These are phyloP conservation scores for Oenanthe sinensis DNA, from an alignment of 129 eudicot genomes.

Conservation along the genomic window DNA sequence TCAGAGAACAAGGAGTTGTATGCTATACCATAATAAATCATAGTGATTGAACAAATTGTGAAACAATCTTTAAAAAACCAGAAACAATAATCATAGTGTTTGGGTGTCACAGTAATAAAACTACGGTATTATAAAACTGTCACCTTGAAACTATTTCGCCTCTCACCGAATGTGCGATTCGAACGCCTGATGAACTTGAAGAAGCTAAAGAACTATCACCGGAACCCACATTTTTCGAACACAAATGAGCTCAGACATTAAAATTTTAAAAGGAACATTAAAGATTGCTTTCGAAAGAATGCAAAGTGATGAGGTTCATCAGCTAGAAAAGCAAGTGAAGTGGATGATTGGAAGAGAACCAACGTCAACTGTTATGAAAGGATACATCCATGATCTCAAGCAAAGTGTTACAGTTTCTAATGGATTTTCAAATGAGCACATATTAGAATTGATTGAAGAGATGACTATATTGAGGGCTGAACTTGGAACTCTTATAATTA, in stretches of 20 bases:
- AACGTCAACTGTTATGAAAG: conserved; percentile 23
- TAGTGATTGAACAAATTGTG: conserved; percentile 15
- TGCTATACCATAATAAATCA: conserved; percentile 18
- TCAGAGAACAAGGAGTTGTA: background rate
- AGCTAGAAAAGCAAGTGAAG: conserved; percentile 41
- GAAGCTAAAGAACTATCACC: too few relatives aligned
- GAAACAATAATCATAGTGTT: too few relatives aligned
- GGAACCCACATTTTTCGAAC: too few relatives aligned
- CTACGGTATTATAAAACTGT: too few relatives aligned
- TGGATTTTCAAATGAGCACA: conserved; percentile 11
- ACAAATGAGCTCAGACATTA: conserved; percentile 46
- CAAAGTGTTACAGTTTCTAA: conserved; percentile 7
- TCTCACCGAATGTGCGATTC: too few relatives aligned
- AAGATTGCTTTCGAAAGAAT: conserved; percentile 44
- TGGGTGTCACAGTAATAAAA: too few relatives aligned
- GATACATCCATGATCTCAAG: conserved; percentile 32
- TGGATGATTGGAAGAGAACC: conserved; percentile 48
- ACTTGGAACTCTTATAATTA: conserved; percentile 11
- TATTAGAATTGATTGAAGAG: conserved; percentile 21
- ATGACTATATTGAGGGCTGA: conserved; percentile 23
- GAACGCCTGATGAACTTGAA: too few relatives aligned
- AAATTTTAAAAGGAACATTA: conserved; percentile 39
- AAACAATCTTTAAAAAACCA: too few relatives aligned
- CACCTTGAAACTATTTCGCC: too few relatives aligned
- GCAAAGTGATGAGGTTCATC: conserved; percentile 32